Conservation (phyloP, 805 yeast genomes). For the Debaryomyces prosopidis region DNA sequence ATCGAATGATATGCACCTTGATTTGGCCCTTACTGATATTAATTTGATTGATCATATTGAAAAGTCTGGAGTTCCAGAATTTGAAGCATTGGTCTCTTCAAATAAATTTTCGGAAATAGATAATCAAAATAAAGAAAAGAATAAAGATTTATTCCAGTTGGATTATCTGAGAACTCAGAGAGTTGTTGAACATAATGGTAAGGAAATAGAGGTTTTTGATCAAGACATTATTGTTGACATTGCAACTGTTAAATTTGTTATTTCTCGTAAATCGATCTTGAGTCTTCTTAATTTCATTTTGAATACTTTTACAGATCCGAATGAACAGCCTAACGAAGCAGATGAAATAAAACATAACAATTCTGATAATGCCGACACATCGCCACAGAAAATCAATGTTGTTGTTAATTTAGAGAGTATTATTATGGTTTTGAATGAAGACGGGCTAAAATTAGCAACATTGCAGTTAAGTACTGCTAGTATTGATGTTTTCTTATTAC, state of each 20-base stretch:
- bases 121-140: conserved; percentile 30
- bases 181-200: conserved; percentile 52
- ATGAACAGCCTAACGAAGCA: conserved; percentile 64
- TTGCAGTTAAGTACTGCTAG: conserved; percentile 72
- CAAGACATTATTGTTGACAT: conserved; percentile 71
- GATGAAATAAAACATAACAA: conserved; percentile 70
- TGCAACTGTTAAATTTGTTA: conserved; percentile 73
- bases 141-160: conserved; percentile 54
- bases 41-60: conserved; percentile 76
- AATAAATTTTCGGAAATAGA: conserved; percentile 38
- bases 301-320: conserved; percentile 86
- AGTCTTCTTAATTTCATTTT: conserved; percentile 78
- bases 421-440: conserved; percentile 76
- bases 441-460: conserved; percentile 78
- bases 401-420: conserved; percentile 71
- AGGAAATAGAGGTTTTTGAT: conserved; percentile 68
- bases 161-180: conserved; percentile 61
- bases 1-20: conserved; percentile 60
- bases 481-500: conserved; percentile 62
- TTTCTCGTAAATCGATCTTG: conserved; percentile 75
- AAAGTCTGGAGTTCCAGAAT: conserved; percentile 57
- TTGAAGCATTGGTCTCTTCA: conserved; percentile 70
- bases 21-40: conserved; percentile 63
- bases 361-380: conserved; percentile 51
- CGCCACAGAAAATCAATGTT: conserved; percentile 77